phyloP scores from a whole-genome alignment of 805 yeast species.

The Clavispora fructus region DNA sequence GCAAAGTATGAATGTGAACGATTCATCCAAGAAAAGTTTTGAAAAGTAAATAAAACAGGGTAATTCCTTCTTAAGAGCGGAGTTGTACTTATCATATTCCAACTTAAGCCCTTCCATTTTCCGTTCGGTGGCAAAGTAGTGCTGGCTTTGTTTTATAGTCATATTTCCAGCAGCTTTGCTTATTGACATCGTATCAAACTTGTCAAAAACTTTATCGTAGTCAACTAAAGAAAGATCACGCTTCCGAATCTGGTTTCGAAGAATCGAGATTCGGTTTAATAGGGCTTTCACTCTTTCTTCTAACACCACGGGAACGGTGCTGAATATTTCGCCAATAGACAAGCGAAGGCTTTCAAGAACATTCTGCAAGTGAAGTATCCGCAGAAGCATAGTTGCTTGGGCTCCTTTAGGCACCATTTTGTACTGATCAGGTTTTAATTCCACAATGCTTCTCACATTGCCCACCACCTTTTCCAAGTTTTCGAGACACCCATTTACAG shows the following conservation, averaged over 20 bases:
- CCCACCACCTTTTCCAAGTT: constrained; percentile 16
- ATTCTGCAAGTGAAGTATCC: background rate
- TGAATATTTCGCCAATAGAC: constrained; percentile 7
- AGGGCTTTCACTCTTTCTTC: constrained; percentile 14
- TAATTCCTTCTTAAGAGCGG: constrained; percentile 39
- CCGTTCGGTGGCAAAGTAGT: constrained; percentile 18
- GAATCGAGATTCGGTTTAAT: constrained; percentile 13
- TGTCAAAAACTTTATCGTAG: constrained; percentile 29
- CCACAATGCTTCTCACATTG: background rate
- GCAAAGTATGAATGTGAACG: background rate
- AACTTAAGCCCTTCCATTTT: constrained; percentile 19
- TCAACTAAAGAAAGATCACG: constrained; percentile 33
- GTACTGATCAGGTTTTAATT: background rate
- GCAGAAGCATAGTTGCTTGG: background rate
- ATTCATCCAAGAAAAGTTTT: background rate
- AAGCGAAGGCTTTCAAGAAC: constrained; percentile 1
- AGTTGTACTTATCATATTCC: constrained; percentile 33
- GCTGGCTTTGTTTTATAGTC: constrained; percentile 25
- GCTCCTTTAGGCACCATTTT: background rate
- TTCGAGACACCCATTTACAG: constrained; percentile 11
- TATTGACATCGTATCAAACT: constrained; percentile 23
- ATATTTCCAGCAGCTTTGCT: constrained; percentile 32
- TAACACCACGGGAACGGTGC: constrained; percentile 3
- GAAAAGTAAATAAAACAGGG: constrained; percentile 32
- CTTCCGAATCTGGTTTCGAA: constrained; percentile 22